Evolutionary conservation across 768 basidiomycete genomes (phyloP).

Genomic region (Tremella fuciformis): DNA sequence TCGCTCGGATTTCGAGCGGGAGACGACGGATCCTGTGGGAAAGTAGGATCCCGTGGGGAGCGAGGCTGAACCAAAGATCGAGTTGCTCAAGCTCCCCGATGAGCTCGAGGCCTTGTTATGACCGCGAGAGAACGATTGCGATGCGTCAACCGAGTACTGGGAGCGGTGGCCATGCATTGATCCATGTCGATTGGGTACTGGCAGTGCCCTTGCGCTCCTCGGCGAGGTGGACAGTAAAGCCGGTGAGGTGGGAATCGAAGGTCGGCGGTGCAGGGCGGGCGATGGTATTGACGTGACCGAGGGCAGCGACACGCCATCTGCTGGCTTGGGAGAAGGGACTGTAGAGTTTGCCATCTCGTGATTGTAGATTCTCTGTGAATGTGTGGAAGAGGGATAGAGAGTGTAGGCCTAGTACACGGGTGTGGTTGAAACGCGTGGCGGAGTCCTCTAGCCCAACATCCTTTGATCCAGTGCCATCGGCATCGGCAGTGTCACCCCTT

Average conservation of each 20-base stretch:
- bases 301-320: not conserved
- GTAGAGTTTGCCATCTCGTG: conserved; percentile 1
- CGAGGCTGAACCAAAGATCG: conserved; percentile 9
- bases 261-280: not conserved
- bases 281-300: not conserved
- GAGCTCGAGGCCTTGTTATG: conserved; percentile 16
- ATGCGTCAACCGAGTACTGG: not conserved
- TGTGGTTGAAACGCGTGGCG: no score
- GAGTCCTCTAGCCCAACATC: no score
- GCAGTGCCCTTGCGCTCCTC: conserved; percentile 7
- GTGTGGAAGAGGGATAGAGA: no score
- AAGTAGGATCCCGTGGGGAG: conserved; percentile 2
- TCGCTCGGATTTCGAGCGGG: not conserved
- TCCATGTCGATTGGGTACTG: conserved; percentile 10
- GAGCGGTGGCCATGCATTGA: conserved; percentile 1
- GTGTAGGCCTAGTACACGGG: no score
- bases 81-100: conserved; percentile 17
- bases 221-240: conserved; percentile 12
- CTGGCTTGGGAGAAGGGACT: conserved; percentile 2
- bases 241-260: conserved; percentile 9
- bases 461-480: no score
- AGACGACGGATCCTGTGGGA: conserved; percentile 7
- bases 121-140: conserved; percentile 1
- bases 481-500: no score
- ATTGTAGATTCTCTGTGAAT: no score